Conservation (phyloP, 1,139 yeast genomes). For the Sugiyamaella japonica region DNA sequence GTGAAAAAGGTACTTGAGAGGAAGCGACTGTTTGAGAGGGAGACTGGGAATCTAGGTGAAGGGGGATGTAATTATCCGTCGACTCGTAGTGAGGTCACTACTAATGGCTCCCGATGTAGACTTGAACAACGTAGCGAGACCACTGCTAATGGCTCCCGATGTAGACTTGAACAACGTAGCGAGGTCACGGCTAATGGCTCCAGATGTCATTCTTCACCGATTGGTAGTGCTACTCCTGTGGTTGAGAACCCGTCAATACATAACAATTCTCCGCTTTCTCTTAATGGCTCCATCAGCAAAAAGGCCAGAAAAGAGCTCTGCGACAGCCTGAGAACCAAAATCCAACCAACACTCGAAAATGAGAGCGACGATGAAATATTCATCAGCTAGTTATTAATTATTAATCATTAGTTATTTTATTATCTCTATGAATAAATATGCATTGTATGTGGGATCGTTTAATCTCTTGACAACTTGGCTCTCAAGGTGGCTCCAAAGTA, state of each 20-base stretch:
- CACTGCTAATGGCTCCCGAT: too few species aligned
- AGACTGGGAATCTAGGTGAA: background rate
- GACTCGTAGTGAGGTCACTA: too few species aligned
- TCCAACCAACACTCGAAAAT: background rate
- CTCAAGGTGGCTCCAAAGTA: constrained; percentile 66
- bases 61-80: too few species aligned
- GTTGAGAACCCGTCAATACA: too few species aligned
- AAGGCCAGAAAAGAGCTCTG: background rate
- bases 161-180: too few species aligned
- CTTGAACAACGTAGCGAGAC: too few species aligned
- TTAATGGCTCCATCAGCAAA: background rate
- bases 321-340: background rate
- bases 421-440: constrained; percentile 4
- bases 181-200: too few species aligned
- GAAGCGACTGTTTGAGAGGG: background rate
- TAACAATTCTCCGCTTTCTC: background rate
- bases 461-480: constrained; percentile 41
- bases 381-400: background rate
- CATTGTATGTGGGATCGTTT: background rate
- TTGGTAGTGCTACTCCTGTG: too few species aligned
- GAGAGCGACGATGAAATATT: background rate
- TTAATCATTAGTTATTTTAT: constrained; percentile 1
- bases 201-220: too few species aligned
- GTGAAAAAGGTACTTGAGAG: background rate
- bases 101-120: too few species aligned